Base-by-base conservation (phyloP, 139 green algal species). In the Nannochloris sp. region DNA sequence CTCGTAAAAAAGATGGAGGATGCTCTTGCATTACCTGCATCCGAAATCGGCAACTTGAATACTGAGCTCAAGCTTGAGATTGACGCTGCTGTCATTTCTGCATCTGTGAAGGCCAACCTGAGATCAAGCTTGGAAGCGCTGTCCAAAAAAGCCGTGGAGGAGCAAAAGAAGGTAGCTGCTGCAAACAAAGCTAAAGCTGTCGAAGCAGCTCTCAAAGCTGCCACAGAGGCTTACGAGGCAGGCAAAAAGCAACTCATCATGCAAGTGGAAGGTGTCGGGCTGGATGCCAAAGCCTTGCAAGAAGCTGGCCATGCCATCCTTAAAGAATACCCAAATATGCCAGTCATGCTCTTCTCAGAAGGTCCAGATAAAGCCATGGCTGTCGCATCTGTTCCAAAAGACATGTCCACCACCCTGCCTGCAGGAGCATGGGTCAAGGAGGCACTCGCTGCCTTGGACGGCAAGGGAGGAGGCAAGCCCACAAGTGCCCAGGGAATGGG, bases 381-480 rank as follows among this genome's bases (percentile, higher is more conserved):
- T 9, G 87, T 83, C 36, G 78, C 79, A 20, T 83, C 74, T 20
- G 91, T 96, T 49, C 85, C 91, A 6, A 62, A 88, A 17, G 76
- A 71, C 0, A 37, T 85, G 3, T 61, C 56, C 10, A 61, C 59
- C 56, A 82, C 80, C 69, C 65, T 97, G 40, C 77, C 83, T 29
- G 87, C 87, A 3, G 58, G 87, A 82, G 13, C 77, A 12, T 79
- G 72, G 72, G 59, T 74, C 48, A 71, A 71, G n/a, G 55, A 74
- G 17, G 69, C 80, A 46, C 78, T 91, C 23, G 55, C 45, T 2
- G 63, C 73, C 20, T 57, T 97, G 46, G 88, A 82, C 5, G 92
- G 92, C 61, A 97, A 97, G 79, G 92, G 92, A 40, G 92, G 92
- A 61, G 89, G 89, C 69, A 94, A 92, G 77, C 76, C 86, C 4